Percentiles rank a stretch among this genome's conserved stretches.
phyloP scores from a whole-genome alignment of 2,329 filamentous ascomycete genomes.

The Epichloe scottii region DNA sequence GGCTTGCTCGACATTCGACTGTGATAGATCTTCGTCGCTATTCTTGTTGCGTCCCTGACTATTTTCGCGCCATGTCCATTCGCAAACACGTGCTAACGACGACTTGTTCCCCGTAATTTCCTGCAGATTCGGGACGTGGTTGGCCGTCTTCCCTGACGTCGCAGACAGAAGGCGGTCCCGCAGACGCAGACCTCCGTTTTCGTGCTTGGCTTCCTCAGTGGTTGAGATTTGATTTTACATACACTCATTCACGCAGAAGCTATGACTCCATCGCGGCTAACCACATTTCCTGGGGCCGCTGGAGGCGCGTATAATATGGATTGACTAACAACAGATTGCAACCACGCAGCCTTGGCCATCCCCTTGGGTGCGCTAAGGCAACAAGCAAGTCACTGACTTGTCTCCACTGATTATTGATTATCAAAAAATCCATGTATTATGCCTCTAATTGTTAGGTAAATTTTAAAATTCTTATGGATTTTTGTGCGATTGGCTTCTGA shows the following conservation, averaged over 20 bases:
- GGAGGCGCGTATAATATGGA: background rate
- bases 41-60: constrained; percentile 8
- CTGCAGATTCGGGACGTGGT: background rate
- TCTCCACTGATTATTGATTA: too few species aligned
- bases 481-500: too few species aligned
- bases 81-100: background rate
- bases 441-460: too few species aligned
- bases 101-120: background rate
- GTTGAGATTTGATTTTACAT: background rate
- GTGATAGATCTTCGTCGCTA: constrained; percentile 7
- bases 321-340: background rate
- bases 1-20: background rate
- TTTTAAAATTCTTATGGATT: too few species aligned
- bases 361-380: too few species aligned
- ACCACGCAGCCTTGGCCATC: background rate
- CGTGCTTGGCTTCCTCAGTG: background rate
- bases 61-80: too few species aligned
- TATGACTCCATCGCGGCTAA: too few species aligned
- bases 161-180: background rate
- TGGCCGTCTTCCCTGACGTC: background rate
- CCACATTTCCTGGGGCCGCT: too few species aligned
- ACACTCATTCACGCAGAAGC: too few species aligned
- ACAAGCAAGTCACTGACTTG: too few species aligned
- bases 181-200: background rate
- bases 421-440: too few species aligned